Conservation (phyloP, 1,139 yeast species). For the Pichia sp. region DNA sequence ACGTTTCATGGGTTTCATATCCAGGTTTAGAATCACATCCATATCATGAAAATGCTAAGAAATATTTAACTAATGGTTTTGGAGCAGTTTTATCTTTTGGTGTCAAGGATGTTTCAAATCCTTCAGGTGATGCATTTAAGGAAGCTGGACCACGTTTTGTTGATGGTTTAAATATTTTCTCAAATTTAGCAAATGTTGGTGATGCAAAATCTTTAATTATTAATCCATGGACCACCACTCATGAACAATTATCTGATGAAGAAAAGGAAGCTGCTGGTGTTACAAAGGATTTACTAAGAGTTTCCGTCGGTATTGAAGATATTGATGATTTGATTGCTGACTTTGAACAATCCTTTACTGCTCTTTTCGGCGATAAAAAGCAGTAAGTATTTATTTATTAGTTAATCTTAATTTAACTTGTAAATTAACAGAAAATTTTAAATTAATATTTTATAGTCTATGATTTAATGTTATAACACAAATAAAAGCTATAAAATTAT, state of each 20-base stretch:
- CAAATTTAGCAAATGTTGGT: slow-evolving; percentile 94
- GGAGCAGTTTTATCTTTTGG: slow-evolving; percentile 91
- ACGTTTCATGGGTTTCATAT: slow-evolving; percentile 85
- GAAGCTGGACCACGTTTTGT: slow-evolving; percentile 79
- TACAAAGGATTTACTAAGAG: slow-evolving; percentile 77
- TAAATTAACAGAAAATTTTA: neutral
- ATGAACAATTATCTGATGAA: slow-evolving; percentile 77
- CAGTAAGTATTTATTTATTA: neutral
- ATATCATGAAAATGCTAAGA: slow-evolving; percentile 74
- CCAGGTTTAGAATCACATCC: slow-evolving; percentile 84
- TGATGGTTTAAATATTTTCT: slow-evolving; percentile 73
- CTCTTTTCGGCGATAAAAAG: slow-evolving; percentile 13
- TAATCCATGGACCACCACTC: slow-evolving; percentile 94
- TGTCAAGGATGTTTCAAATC: slow-evolving; percentile 55
- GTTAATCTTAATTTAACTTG: neutral
- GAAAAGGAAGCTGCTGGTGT: slow-evolving; percentile 84
- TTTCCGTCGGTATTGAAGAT: slow-evolving; percentile 83
- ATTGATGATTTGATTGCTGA: slow-evolving; percentile 85
- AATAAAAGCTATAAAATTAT: neutral
- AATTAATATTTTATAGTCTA: neutral
- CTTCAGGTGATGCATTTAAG: slow-evolving; percentile 45
- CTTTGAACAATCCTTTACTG: slow-evolving; percentile 69
- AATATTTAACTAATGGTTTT: slow-evolving; percentile 68
- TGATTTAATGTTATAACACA: neutral
- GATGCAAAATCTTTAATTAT: slow-evolving; percentile 92